Percentiles rank a stretch among this genome's conserved stretches.
Evolutionary conservation across 257 asterid genomes (phyloP).

Genomic region (Solanum chaucha): DNA sequence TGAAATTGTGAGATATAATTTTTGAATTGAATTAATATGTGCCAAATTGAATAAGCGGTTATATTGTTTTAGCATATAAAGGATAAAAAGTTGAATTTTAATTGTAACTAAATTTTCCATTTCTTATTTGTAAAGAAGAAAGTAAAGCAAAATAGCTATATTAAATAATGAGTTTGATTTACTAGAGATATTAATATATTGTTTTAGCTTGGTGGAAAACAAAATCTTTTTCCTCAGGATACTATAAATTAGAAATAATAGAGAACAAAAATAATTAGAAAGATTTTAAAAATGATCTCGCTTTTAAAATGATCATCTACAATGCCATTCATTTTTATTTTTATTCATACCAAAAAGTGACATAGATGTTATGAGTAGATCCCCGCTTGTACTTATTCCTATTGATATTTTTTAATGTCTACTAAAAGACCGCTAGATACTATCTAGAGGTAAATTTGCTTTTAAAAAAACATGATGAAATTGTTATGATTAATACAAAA

Average conservation of each 20-base stretch:
- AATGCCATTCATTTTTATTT: no score
- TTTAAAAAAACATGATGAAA: no score
- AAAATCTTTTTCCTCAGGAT: rapidly evolving
- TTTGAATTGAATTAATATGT: background rate
- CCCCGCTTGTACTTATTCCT: no score
- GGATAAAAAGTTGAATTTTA: background rate
- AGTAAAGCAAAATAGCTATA: background rate
- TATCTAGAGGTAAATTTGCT: no score
- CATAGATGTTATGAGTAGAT: no score
- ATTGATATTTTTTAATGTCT: no score
- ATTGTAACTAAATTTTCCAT: background rate
- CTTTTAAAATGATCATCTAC: no score
- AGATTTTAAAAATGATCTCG: no score
- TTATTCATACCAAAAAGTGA: no score
- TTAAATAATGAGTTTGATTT: background rate
- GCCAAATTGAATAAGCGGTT: background rate
- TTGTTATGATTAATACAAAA: no score
- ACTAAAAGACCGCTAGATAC: no score
- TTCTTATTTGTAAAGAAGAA: background rate
- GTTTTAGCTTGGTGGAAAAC: background rate
- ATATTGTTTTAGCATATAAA: no score
- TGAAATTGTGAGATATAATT: background rate
- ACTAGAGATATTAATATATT: background rate
- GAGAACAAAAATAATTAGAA: background rate
- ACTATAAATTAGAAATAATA: background rate